Base-by-base conservation (phyloP, 768 basidiomycete species). In the Clitopilus passeckerianus region DNA sequence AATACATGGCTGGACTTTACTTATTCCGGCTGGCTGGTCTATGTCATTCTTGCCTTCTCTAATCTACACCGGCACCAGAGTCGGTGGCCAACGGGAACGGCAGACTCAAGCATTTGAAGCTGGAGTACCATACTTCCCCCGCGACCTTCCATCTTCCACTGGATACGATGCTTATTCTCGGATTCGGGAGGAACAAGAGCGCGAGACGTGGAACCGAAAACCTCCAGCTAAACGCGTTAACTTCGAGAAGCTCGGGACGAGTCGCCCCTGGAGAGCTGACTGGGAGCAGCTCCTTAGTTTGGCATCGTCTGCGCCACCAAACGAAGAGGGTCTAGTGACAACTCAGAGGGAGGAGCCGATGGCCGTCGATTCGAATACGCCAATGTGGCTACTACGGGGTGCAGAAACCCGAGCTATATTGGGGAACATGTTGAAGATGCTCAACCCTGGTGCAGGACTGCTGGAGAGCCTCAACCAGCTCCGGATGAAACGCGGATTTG, bases 11-110 rank as follows among this genome's bases (percentile, higher is more conserved):
- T 97, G 92, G 89, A 93, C 87, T 7, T 74, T 99, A 8, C 77
- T 97, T 52, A 70, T 96, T 33, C 96, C 96, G 2, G 77, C 85
- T 1, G 94, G 93, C 12, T 98, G 95, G 94, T 82, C 84, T 0
- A 96, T 94, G 88, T 80, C 95, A 0, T 93, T 98, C 74, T 85
- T 91, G 62, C 80, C 80, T 41, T 95, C 95, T 2, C 81, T 99
- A 54, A 80, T 81, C 2, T 86, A 85, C 70, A 94, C 95, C 0
- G 89, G 90, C 20, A 91, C 91, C 1, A 87, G 93, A 6, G 80
- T 96, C 16, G 91, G 82, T 5, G 96, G 95, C 1, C 89, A 95
- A 66, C 84, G 87, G 27, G 93, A 98, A 67, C 84, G 89, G 34
- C 81, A 82, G 64, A 87, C 86, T 5, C 93, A 96, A 65, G 77